Percentiles rank a stretch among this genome's conserved stretches.
Evolutionary conservation across 306 rosid species (phyloP).

Genomic region (Ziziphus jujuba): DNA sequence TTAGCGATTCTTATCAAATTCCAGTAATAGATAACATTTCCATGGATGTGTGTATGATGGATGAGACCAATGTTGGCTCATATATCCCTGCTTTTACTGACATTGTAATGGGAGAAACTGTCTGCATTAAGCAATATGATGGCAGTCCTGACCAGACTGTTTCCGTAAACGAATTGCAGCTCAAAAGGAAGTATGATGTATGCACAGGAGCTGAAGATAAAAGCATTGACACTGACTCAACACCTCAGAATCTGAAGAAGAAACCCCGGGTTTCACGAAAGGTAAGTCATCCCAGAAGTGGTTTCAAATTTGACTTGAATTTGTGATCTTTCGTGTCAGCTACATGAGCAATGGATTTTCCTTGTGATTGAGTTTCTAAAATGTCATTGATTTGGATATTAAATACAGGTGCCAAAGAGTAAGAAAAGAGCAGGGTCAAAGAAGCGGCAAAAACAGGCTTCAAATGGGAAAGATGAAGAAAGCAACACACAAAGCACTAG

Average conservation of each 20-base stretch:
- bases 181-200: conserved; percentile 51
- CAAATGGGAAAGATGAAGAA: conserved; percentile 49
- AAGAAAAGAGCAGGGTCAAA: conserved; percentile 44
- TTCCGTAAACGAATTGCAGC: conserved; percentile 34
- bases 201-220: conserved; percentile 27
- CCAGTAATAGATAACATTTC: conserved; percentile 11
- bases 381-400: conserved; percentile 6
- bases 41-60: conserved; percentile 30
- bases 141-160: conserved; percentile 1
- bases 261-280: conserved; percentile 40
- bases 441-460: conserved; percentile 35
- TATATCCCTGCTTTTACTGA: conserved; percentile 37
- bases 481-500: conserved; percentile 46
- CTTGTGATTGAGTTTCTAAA: neutral
- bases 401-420: conserved; percentile 43
- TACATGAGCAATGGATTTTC: neutral
- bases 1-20: conserved; percentile 21
- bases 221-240: conserved; percentile 12
- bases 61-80: conserved; percentile 26
- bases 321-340: neutral
- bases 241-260: conserved; percentile 47
- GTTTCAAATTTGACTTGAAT: neutral
- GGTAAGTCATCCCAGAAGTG: conserved; percentile 35
- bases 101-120: conserved; percentile 43
- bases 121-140: conserved; percentile 29